A percentile compares a stretch with the other conserved stretches of the same genome.
These are phyloP conservation scores for Quercus lobata DNA, from an alignment of 331 rosid genomes.

Conservation along the genomic window DNA sequence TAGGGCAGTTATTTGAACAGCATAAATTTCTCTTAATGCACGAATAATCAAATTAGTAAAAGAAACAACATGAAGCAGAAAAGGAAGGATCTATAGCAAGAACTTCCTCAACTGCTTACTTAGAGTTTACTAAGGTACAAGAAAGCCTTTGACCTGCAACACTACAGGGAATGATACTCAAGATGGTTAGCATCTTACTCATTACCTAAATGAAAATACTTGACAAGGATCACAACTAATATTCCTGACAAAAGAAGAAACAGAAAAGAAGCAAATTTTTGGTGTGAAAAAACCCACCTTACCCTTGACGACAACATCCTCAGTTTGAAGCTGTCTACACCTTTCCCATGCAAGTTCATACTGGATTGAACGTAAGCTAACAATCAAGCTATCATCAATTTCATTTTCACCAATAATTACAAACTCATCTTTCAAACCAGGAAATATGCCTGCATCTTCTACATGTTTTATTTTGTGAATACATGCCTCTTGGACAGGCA, in stretches of 20 bases:
- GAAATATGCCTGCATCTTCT: conserved; percentile 64
- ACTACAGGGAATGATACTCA: not conserved
- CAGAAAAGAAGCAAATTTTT: not conserved
- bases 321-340: conserved; percentile 83
- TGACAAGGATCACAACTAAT: not conserved
- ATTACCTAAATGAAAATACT: not conserved
- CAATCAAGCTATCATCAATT: conserved; percentile 64
- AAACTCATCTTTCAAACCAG: conserved; percentile 70
- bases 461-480: conserved; percentile 61
- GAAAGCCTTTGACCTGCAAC: not conserved
- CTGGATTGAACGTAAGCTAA: conserved; percentile 70
- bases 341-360: conserved; percentile 84
- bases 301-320: conserved; percentile 87
- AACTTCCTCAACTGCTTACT: not conserved
- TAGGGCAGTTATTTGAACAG: not conserved
- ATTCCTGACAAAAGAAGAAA: conserved; percentile 9
- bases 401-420: conserved; percentile 64
- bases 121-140: not conserved
- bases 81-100: not conserved
- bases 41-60: not conserved
- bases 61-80: not conserved
- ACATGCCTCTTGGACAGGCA: conserved; percentile 68
- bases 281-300: conserved; percentile 52
- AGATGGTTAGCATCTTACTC: conserved; percentile 3
- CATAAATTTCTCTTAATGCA: not conserved